Evolutionary conservation across 2,329 filamentous ascomycete species (phyloP), one percentile per base, ranked within the genome.

Genomic region (Fusarium mundagurra): DNA sequence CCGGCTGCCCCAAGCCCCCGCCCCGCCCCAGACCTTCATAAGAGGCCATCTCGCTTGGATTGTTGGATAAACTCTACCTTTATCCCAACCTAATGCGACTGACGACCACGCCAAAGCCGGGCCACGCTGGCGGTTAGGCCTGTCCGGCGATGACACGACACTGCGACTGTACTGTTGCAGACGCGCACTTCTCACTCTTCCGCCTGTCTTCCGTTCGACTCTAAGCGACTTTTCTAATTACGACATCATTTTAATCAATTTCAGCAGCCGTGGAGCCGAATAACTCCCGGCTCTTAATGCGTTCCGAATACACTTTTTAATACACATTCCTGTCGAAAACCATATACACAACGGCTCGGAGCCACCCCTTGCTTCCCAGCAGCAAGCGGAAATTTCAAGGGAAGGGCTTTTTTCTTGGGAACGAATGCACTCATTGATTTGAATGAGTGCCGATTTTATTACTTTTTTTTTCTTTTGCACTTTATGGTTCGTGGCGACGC

Each of bases 1-100:
- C n/a, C n/a, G n/a, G n/a, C n/a, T n/a, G n/a, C n/a, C n/a, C 83
- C 66, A 87, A 88, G 81, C 86, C 86, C 64, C 83, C 83, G 34
- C 84, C 83, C 61, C 82, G 81, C 58, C 84, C 84, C 59, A 82
- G 83, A 78, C 83, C 82, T 63, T 81, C 76, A 77, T 85, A 81
- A 83, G 71, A 57, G 55, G 64, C 47, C 59, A 61, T 67, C 50
- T 69, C 73, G 58, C 67, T 68, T 64, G 73, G 54, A 71, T 70
- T 72, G 58, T 64, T 65, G 72, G 69, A 70, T 63, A 71, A 76
- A 73, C 67, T 69, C 67, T 68, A 72, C 43, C 54, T 45, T 43
- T 67, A 64, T 66, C 57, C 58, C 67, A 60, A 64, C 59, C 61
- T 61, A 53, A 74, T 71, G 70, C 64, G 66, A 68, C 44, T 65